Conservation (phyloP, 345 rosid species). For the Aurinia saxatilis region DNA sequence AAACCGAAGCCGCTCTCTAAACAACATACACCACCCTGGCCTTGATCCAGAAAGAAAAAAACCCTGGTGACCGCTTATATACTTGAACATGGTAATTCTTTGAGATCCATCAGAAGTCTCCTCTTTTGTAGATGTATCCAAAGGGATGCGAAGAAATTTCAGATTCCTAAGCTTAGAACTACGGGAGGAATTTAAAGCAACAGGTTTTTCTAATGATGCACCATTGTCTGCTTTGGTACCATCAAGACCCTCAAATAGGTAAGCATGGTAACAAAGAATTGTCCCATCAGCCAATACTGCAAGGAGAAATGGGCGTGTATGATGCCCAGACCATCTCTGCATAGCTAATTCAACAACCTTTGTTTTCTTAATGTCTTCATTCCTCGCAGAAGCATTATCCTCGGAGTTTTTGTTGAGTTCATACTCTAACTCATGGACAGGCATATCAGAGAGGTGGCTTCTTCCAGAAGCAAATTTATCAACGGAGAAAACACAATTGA, state of each 20-base stretch:
- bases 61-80: constrained; percentile 82
- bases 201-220: constrained; percentile 40
- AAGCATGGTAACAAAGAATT: constrained; percentile 89
- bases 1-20: constrained; percentile 84
- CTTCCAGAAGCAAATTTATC: constrained; percentile 83
- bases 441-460: constrained; percentile 62
- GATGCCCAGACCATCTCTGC: constrained; percentile 88
- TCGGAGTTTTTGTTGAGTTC: constrained; percentile 44
- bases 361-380: constrained; percentile 50
- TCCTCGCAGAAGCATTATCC: constrained; percentile 52
- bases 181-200: constrained; percentile 32
- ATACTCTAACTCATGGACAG: constrained; percentile 36
- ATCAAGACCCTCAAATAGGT: constrained; percentile 76
- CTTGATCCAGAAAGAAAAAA: constrained; percentile 92
- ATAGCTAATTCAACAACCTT: constrained; percentile 84
- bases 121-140: constrained; percentile 81
- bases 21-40: constrained; percentile 96
- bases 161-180: constrained; percentile 84
- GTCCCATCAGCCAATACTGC: constrained; percentile 94
- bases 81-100: constrained; percentile 78
- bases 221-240: constrained; percentile 49
- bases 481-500: constrained; percentile 72
- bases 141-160: constrained; percentile 59
- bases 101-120: constrained; percentile 52
- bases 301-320: constrained; percentile 82